Conservation (phyloP, 768 basidiomycete genomes). For the Collybia sp. region DNA sequence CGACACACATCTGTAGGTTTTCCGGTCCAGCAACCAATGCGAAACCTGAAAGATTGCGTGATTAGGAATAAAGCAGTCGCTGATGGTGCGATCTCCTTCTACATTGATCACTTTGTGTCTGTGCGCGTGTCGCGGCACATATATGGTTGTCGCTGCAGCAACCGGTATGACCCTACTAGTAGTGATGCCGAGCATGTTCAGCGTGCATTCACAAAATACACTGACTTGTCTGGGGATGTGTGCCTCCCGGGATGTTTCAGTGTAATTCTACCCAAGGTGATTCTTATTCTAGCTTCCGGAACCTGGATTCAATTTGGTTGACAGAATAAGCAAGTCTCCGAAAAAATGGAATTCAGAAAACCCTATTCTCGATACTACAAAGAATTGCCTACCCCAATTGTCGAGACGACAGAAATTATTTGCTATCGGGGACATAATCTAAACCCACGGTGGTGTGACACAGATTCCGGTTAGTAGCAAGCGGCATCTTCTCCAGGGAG, state of each 20-base stretch:
- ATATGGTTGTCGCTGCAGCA: slow-evolving; percentile 5
- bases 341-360: slow-evolving; percentile 17
- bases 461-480: slow-evolving; percentile 12
- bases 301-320: not conserved
- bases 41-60: not conserved
- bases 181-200: slow-evolving; percentile 6
- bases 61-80: slow-evolving; percentile 12
- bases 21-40: not conserved
- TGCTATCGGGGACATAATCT: slow-evolving; percentile 16
- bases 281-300: not conserved
- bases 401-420: slow-evolving; percentile 10
- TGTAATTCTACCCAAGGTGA: slow-evolving; percentile 19
- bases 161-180: slow-evolving; percentile 1
- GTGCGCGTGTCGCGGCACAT: slow-evolving; percentile 10
- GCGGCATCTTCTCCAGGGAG: not conserved
- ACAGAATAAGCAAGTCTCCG: slow-evolving; percentile 31
- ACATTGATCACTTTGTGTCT: slow-evolving; percentile 12
- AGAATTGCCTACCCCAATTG: slow-evolving; percentile 2
- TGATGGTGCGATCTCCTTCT: slow-evolving; percentile 14
- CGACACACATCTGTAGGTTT: slow-evolving; percentile 40
- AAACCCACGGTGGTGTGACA: slow-evolving; percentile 20
- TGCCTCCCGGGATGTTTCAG: slow-evolving; percentile 14
- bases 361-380: slow-evolving; percentile 7
- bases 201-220: not conserved
- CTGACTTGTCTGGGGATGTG: slow-evolving; percentile 3